Percentiles rank a stretch among this genome's conserved stretches.
phyloP scores from a whole-genome alignment of 805 yeast genomes.

The Suhomyces tanzawaensis region DNA sequence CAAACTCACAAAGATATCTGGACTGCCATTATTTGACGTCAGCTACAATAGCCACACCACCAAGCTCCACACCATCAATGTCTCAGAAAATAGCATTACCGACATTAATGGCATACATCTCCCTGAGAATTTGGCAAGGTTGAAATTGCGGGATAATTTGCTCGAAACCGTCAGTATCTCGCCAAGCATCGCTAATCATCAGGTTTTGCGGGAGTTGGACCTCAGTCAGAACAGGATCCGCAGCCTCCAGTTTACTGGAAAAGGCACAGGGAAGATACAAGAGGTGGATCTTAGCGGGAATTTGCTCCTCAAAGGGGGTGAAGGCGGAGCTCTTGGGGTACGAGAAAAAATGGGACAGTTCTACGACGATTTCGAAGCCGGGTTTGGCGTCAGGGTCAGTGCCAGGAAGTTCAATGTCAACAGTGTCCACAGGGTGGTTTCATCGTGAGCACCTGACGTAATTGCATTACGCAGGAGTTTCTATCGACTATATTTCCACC shows the following conservation, averaged over 20 bases:
- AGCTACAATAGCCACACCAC: slow-evolving; percentile 2
- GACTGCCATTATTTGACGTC: slow-evolving; percentile 3
- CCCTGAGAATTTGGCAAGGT: slow-evolving; percentile 6
- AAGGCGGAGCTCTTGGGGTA: slow-evolving; percentile 4
- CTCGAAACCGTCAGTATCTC: slow-evolving; percentile 14
- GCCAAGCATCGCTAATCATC: slow-evolving; percentile 9
- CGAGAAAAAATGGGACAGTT: slow-evolving; percentile 18
- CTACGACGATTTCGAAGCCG: slow-evolving; percentile 20
- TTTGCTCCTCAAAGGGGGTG: slow-evolving; percentile 11
- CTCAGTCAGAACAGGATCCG: slow-evolving; percentile 9
- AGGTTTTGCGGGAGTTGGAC: slow-evolving; percentile 13
- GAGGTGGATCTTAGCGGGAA: slow-evolving; percentile 21
- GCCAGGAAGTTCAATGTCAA: slow-evolving; percentile 26
- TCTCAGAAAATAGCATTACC: not conserved
- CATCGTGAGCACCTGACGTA: no score
- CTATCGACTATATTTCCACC: no score
- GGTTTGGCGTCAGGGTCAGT: slow-evolving; percentile 19
- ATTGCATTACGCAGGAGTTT: no score
- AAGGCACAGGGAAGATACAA: slow-evolving; percentile 10
- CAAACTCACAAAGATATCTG: slow-evolving; percentile 8
- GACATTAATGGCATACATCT: slow-evolving; percentile 7
- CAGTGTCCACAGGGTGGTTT: slow-evolving; percentile 8
- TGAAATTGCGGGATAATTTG: slow-evolving; percentile 8
- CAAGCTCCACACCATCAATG: slow-evolving; percentile 5
- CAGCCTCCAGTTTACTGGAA: slow-evolving; percentile 1